Evolutionary conservation across 2,329 filamentous ascomycete species (phyloP).

Genomic region (Hymenoscyphus salicellus): DNA sequence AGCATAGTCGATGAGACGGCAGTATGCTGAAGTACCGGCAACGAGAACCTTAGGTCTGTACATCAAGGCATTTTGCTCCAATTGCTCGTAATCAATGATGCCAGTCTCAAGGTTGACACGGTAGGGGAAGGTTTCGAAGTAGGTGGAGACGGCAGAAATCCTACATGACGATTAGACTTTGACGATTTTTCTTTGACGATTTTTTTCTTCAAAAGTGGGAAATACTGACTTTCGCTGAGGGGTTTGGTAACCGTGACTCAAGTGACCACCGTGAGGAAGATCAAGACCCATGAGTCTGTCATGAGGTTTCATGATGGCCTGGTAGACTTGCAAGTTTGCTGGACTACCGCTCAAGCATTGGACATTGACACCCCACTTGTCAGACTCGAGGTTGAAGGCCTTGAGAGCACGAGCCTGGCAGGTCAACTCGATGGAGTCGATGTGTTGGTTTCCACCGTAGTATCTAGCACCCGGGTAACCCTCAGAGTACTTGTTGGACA

Average conservation of each 20-base stretch:
- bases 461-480: slow-evolving; percentile 97
- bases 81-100: slow-evolving; percentile 92
- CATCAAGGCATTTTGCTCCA: slow-evolving; percentile 84
- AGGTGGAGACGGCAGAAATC: slow-evolving; percentile 96
- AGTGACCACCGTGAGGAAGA: slow-evolving; percentile 90
- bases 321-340: slow-evolving; percentile 97
- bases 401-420: slow-evolving; percentile 92
- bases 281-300: slow-evolving; percentile 97
- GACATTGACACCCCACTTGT: slow-evolving; percentile 98
- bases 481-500: slow-evolving; percentile 99
- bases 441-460: slow-evolving; percentile 99
- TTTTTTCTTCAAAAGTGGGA: background rate
- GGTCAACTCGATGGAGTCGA: slow-evolving; percentile 90
- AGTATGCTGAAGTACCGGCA: slow-evolving; percentile 96
- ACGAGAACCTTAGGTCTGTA: slow-evolving; percentile 96
- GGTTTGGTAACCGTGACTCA: slow-evolving; percentile 97
- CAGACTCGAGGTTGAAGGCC: slow-evolving; percentile 80
- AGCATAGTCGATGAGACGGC: slow-evolving; percentile 92
- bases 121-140: slow-evolving; percentile 99
- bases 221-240: slow-evolving; percentile 76
- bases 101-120: slow-evolving; percentile 84
- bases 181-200: background rate
- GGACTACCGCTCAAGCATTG: slow-evolving; percentile 90
- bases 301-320: slow-evolving; percentile 93
- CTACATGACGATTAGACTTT: slow-evolving; percentile 36